A percentile compares a stretch with the other conserved stretches of the same genome.
These are phyloP conservation scores for Schrenkiella parvula DNA, from an alignment of 345 rosid species.

Conservation along the genomic window DNA sequence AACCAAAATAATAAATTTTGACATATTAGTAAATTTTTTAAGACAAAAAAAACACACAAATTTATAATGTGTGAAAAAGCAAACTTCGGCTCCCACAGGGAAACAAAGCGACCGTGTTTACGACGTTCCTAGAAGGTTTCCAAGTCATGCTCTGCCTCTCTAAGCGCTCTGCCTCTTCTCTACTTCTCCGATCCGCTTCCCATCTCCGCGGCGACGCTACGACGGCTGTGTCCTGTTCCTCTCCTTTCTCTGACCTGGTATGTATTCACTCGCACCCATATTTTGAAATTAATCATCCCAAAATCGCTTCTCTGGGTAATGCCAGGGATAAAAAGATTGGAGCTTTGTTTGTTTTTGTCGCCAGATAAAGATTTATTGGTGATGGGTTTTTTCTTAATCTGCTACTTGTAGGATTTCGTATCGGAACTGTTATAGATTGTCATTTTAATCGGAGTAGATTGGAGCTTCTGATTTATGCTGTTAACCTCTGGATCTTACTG, in stretches of 20 bases:
- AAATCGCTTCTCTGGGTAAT: background rate
- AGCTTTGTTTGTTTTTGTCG: background rate
- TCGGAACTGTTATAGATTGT: background rate
- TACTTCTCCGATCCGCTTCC: slow-evolving; percentile 16
- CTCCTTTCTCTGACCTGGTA: slow-evolving; percentile 9
- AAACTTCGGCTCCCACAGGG: background rate
- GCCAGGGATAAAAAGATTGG: background rate
- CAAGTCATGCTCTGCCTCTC: slow-evolving; percentile 21
- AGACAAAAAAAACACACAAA: no score
- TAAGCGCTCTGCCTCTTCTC: slow-evolving; percentile 16
- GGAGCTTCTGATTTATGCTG: background rate
- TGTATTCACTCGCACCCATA: background rate
- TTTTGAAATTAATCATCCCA: slow-evolving; percentile 1
- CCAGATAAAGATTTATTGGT: background rate
- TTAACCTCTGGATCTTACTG: background rate
- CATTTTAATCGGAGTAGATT: background rate
- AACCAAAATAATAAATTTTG: no score
- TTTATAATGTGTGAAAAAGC: no score
- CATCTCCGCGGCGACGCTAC: slow-evolving; percentile 11
- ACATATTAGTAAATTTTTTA: no score
- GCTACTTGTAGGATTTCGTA: background rate
- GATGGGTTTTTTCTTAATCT: background rate
- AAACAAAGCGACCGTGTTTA: background rate
- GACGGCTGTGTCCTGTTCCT: slow-evolving; percentile 9
- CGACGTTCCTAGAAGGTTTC: background rate